Evolutionary conservation across 805 yeast genomes (phyloP), one percentile per base, ranked within the genome.

Genomic region (Metschnikowia aberdeeniae): DNA sequence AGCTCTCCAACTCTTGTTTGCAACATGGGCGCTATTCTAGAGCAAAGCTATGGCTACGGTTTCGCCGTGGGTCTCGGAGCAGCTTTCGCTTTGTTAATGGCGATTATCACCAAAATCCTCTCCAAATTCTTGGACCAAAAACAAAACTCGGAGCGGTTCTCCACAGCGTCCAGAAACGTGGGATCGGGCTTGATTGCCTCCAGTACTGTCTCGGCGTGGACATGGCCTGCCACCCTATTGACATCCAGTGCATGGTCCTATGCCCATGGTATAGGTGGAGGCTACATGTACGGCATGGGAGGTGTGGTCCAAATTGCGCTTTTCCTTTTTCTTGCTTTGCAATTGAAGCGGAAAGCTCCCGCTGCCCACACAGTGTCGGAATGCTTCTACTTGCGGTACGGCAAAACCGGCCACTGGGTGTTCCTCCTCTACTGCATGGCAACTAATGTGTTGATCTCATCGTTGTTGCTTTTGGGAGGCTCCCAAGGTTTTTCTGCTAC

Each of bases 161-260:
- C 45, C 17, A 44, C 47, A 2, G 47, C 47, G 6, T 44, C 47
- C 24, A 40, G 47, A 35, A 44, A 44, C 17, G 47, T 44, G 34
- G 38, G 36, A 12, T 40, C 45, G 10, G 47, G 47, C 1, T 41
- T 44, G 36, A 44, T 44, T 12, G 34, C 47, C 6, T 44, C 47
- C 11, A 44, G 47, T 41, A 44, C 47, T 3, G 45, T 44, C 6
- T 44, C 47, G 2, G 47, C 47, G 7, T 44, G 47, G 47, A 44
- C 45, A 3, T 44, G 47, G 47, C 47, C 47, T 6, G 47, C 73
- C n/a, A 86, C 95, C 1, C 48, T 48, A 27, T 39, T 39, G 29
- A 39, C 42, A 14, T 39, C 42, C 13, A 31, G 45, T 27, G 45
- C 34, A 7, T 44, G 47, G 47, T 11, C 45, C 20, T 44, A 44